These are phyloP conservation scores for Clonostachys rhizophaga DNA, from an alignment of 2,329 filamentous ascomycete species.

Conservation along the genomic window DNA sequence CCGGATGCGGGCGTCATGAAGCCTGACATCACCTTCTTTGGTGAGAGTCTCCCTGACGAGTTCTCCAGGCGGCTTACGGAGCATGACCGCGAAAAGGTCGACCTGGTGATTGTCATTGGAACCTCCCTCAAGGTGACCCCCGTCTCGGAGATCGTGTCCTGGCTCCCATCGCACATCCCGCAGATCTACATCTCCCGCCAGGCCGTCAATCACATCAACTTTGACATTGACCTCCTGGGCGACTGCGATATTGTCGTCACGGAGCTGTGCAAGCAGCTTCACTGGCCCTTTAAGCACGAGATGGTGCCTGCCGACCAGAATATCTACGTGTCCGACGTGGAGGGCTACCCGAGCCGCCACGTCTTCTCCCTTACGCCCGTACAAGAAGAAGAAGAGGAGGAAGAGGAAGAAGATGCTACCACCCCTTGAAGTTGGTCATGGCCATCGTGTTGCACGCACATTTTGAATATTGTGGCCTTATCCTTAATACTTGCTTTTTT, in stretches of 20 bases:
- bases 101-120: slow-evolving; percentile 92
- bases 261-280: slow-evolving; percentile 76
- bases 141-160: slow-evolving; percentile 85
- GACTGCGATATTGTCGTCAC: slow-evolving; percentile 89
- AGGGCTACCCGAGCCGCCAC: slow-evolving; percentile 28
- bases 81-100: slow-evolving; percentile 73
- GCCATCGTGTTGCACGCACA: background rate
- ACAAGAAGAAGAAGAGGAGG: background rate
- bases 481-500: background rate
- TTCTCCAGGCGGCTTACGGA: slow-evolving; percentile 80
- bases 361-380: slow-evolving; percentile 18
- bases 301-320: slow-evolving; percentile 71
- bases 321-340: slow-evolving; percentile 44
- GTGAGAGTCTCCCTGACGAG: slow-evolving; percentile 78
- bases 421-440: slow-evolving; percentile 1
- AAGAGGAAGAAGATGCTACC: background rate
- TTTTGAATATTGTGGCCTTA: background rate
- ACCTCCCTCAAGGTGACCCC: slow-evolving; percentile 95
- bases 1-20: slow-evolving; percentile 79
- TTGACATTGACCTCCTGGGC: slow-evolving; percentile 93
- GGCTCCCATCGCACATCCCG: slow-evolving; percentile 72
- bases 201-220: slow-evolving; percentile 84
- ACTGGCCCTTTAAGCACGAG: slow-evolving; percentile 76
- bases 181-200: slow-evolving; percentile 88
- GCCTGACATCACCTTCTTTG: slow-evolving; percentile 98